Conservation (phyloP, 192 early-diverging fungal genomes). For the Geranomyces variabilis region DNA sequence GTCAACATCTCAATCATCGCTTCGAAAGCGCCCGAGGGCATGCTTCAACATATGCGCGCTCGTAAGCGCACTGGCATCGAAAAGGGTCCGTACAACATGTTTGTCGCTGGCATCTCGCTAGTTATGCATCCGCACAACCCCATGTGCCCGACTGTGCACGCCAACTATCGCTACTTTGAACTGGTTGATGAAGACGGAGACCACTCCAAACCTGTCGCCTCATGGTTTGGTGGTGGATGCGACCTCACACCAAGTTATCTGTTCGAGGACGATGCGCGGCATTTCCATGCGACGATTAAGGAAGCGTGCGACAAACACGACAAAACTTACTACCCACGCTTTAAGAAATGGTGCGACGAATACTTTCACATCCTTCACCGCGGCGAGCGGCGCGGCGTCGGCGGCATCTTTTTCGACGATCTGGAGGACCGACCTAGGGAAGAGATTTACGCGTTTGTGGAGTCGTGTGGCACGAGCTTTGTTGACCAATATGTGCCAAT, state of each 20-base stretch:
- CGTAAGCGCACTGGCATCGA: slow-evolving; percentile 66
- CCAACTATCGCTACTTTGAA: slow-evolving; percentile 98
- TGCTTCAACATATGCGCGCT: slow-evolving; percentile 94
- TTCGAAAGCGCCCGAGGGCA: slow-evolving; percentile 62
- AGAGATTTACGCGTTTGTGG: slow-evolving; percentile 82
- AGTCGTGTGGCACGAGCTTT: slow-evolving; percentile 81
- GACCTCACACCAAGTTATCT: slow-evolving; percentile 94
- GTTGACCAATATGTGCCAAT: slow-evolving; percentile 87
- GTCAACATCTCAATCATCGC: slow-evolving; percentile 87
- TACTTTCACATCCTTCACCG: slow-evolving; percentile 92
- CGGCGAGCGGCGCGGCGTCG: slow-evolving; percentile 86
- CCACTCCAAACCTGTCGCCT: slow-evolving; percentile 67
- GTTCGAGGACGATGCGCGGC: slow-evolving; percentile 85
- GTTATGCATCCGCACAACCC: slow-evolving; percentile 97
- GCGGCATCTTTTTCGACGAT: slow-evolving; percentile 99
- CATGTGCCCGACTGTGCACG: slow-evolving; percentile 92
- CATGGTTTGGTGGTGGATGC: slow-evolving; percentile 97
- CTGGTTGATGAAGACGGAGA: slow-evolving; percentile 62
- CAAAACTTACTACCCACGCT: slow-evolving; percentile 76
- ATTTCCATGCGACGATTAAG: slow-evolving; percentile 94
- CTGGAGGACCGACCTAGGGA: slow-evolving; percentile 59
- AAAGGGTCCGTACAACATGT: slow-evolving; percentile 54
- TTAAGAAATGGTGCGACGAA: slow-evolving; percentile 96
- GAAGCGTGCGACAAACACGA: slow-evolving; percentile 91
- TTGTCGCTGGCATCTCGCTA: slow-evolving; percentile 87